Base-by-base conservation (phyloP, 1,284 basidiomycete genomes). In the Cryptococcus sp. region DNA sequence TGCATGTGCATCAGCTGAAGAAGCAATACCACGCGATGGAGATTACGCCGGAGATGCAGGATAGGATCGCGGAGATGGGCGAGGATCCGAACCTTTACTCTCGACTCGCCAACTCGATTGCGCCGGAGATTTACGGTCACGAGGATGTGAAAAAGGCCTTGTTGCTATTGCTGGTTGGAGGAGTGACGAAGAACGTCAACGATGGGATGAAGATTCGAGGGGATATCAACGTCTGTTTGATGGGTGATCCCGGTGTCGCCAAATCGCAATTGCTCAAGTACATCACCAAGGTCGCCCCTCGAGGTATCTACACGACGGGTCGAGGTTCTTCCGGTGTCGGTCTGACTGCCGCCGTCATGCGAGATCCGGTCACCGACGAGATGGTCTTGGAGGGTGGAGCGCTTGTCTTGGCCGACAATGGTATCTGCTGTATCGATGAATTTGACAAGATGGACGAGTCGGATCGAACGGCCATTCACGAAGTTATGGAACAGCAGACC, bases 391-490 rank as follows among this genome's bases (percentile, higher is more conserved):
- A 99, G 85, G 95, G 95, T 11, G 95, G 95, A 42, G 95, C 95
- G 7, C 81, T 99, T 35, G 95, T 99, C 2, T 81, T 99, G 23
- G 95, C 95, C 4, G 95, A 99, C 74, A 98, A 98, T 62, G 95
- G 95, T 28, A 98, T 99, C 65, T 97, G 93, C 75, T 98, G 94
- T 73, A 98, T 99, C 60, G 95, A 99, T 66, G 95, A 99, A 69
- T 99, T 99, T 70, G 95, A 99, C 77, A 98, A 99, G 75, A 99
- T 99, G 95, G 95, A 98, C 59, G 95, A 98, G 73, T 74, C 87
- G 2, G 95, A 98, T 72, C 81, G 95, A 54, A 98, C 95, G 0
- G 91, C 95, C 12, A 98, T 99, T 56, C 95, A 99, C 77, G 95
- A 99, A 79, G 95, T 98, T 49, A 99, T 99, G 95, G 94, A 99